Base-by-base conservation (phyloP, 2,329 filamentous ascomycete species). In the Beauveria scarabaeidicola region DNA sequence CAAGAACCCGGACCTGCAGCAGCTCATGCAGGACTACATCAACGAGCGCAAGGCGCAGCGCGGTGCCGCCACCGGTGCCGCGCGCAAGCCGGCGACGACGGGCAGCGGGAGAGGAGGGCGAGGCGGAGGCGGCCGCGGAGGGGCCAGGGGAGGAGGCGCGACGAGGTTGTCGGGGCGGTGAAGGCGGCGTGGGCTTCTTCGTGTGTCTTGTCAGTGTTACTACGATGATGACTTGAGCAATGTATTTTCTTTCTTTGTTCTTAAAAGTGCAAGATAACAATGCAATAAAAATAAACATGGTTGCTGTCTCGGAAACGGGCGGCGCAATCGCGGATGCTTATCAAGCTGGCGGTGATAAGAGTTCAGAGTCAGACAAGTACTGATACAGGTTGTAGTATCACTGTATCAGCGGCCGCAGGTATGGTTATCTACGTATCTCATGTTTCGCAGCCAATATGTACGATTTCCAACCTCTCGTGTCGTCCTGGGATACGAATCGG, bases 1-100 rank as follows among this genome's bases (percentile, higher is more conserved):
- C 62, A 85, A 93, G 61, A 99, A 97, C 67, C 89, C 92, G 60
- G 91, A 91, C 19, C 74, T 99, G 21, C 85, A 92, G 65, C 80
- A 80, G 17, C 85, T 97, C 38, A 80, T 99, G 69, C 82, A 82
- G 70, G 79, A 83, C 54, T 85, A 85, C 66, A 77, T 91, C 29
- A 86, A 91, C 59, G 75, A 78, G 64, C 75, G 80, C 63, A 83
- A 81, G 68, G 79, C 78, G 1, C 72, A 75, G 21, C 38, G 50
- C n/a, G 60, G 60, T 13, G 32, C 13, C 11, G 29, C 1, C 47
- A 23, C n/a, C 9, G 29, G 10, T 13, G 32, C 32, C 21, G 43
- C 23, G 32, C 52, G 40, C 15, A 56, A 40, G 21, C 11, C 32
- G 61, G 67, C 51, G 23, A 67, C 67, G 62, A 68, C 66, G 58